Percentiles rank a stretch among this genome's conserved stretches.
phyloP scores from a whole-genome alignment of 2,329 filamentous ascomycete species.

The Fusarium veterinarium region DNA sequence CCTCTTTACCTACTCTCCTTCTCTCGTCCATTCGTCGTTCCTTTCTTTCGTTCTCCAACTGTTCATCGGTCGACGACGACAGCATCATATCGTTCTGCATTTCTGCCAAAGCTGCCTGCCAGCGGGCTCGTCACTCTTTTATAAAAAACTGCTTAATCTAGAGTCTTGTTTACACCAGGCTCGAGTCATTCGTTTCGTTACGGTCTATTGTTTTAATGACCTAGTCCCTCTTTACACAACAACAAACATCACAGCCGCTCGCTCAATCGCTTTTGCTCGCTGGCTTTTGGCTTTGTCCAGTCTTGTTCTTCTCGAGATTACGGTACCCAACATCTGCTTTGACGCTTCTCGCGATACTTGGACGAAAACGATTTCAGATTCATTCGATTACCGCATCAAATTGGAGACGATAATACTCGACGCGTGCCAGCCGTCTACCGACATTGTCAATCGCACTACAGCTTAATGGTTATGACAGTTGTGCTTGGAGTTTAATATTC shows the following conservation, averaged over 20 bases:
- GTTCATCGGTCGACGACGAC: constrained; percentile 52
- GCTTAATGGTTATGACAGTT: constrained; percentile 40
- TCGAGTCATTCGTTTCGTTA: constrained; percentile 41
- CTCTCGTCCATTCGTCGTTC: constrained; percentile 48
- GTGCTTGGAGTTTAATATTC: constrained; percentile 33
- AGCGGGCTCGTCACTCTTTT: constrained; percentile 64
- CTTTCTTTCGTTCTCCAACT: constrained; percentile 45
- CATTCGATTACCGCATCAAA: constrained; percentile 21
- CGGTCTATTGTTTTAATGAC: constrained; percentile 38
- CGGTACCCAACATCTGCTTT: constrained; percentile 21
- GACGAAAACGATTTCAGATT: constrained; percentile 40
- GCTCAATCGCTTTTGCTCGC: constrained; percentile 31
- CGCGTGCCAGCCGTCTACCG: constrained; percentile 11
- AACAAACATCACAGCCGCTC: constrained; percentile 35
- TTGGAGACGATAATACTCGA: constrained; percentile 26
- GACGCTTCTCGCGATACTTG: constrained; percentile 27
- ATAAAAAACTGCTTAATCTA: constrained; percentile 38
- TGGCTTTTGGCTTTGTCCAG: constrained; percentile 34
- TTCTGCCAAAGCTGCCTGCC: constrained; percentile 57
- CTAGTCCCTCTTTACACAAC: constrained; percentile 41
- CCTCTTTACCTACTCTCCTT: constrained; percentile 44
- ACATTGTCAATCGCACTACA: constrained; percentile 23
- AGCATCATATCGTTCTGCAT: constrained; percentile 35
- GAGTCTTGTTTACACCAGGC: constrained; percentile 36
- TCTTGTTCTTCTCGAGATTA: constrained; percentile 10